A percentile compares a stretch with the other conserved stretches of the same genome.
phyloP scores from a whole-genome alignment of 352 stramenopile genomes.

The Phytophthora palmivora region DNA sequence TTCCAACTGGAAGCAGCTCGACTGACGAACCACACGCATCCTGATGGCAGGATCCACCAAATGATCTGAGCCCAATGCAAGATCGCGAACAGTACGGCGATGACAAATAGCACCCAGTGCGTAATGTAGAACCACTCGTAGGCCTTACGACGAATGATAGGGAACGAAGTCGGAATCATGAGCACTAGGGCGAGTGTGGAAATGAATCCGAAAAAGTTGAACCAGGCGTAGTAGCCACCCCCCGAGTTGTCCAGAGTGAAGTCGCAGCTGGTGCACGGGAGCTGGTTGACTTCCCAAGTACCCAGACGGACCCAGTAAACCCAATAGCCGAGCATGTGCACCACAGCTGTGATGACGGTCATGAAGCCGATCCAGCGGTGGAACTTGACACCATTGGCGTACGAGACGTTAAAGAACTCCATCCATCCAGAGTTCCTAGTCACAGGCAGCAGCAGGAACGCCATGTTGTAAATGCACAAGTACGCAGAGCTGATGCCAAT shows the following conservation, averaged over 20 bases:
- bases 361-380: constrained; percentile 70
- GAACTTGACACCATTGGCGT: constrained; percentile 64
- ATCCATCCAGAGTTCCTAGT: constrained; percentile 72
- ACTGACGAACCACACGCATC: constrained; percentile 63
- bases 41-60: constrained; percentile 61
- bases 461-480: constrained; percentile 77
- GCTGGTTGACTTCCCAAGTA: constrained; percentile 51
- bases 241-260: constrained; percentile 48
- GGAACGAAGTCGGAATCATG: constrained; percentile 64
- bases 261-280: constrained; percentile 61
- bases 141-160: constrained; percentile 56
- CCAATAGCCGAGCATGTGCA: constrained; percentile 64
- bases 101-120: constrained; percentile 63
- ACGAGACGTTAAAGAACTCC: constrained; percentile 74
- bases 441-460: constrained; percentile 65
- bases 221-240: constrained; percentile 66
- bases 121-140: constrained; percentile 71
- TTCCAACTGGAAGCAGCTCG: constrained; percentile 57
- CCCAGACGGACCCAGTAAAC: constrained; percentile 50
- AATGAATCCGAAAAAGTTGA: constrained; percentile 65
- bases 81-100: constrained; percentile 61
- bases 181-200: constrained; percentile 55
- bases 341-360: constrained; percentile 54
- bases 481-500: constrained; percentile 61
- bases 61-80: constrained; percentile 69